These are phyloP conservation scores for Neurospora sublineolata DNA, from an alignment of 495 filamentous ascomycete species.

Conservation along the genomic window DNA sequence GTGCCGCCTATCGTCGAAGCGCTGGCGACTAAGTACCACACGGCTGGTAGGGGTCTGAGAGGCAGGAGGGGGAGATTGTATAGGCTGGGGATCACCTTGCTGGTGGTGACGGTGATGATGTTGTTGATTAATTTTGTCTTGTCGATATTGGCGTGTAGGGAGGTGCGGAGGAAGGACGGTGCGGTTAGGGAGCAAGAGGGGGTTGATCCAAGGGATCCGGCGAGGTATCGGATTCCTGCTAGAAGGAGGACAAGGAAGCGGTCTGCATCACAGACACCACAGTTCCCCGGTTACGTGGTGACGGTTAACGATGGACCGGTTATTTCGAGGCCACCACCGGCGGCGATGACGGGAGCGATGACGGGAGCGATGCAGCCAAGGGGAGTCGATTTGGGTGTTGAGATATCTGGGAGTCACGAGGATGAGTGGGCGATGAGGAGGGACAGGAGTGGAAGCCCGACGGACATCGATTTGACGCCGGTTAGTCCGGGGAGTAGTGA, in stretches of 20 bases:
- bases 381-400: not conserved
- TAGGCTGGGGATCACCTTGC: not conserved
- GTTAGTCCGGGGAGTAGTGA: not conserved
- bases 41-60: not conserved
- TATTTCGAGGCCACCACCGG: not conserved
- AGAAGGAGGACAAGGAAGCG: no score
- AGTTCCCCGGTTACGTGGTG: not conserved
- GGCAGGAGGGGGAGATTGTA: not conserved
- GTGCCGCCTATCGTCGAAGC: not conserved
- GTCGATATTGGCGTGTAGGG: conserved; percentile 11
- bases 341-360: not conserved
- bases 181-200: not conserved
- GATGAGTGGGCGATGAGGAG: not conserved
- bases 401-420: not conserved
- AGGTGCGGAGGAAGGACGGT: conserved; percentile 8
- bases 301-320: not conserved
- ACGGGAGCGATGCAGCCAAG: not conserved
- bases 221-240: not conserved
- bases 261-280: no score
- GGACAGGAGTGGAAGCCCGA: not conserved
- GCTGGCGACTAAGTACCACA: conserved; percentile 9
- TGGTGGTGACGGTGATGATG: not conserved
- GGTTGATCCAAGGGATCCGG: not conserved
- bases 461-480: not conserved
- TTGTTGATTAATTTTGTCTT: conserved; percentile 11